Evolutionary conservation across 768 basidiomycete genomes (phyloP).

Genomic region (Kwoniella pini): DNA sequence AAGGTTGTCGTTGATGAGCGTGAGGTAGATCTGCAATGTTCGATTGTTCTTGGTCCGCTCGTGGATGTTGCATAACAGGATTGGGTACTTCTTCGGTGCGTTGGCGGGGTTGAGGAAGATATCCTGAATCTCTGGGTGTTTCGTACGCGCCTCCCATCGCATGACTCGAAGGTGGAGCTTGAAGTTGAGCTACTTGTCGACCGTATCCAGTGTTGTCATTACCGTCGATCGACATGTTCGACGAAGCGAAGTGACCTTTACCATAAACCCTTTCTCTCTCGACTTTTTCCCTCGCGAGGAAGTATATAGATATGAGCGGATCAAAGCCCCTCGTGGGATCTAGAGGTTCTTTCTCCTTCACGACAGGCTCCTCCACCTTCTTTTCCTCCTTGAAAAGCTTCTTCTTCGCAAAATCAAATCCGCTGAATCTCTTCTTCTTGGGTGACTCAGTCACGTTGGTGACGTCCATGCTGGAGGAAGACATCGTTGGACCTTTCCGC

Average conservation of each 20-base stretch:
- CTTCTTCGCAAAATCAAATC: slow-evolving; percentile 87
- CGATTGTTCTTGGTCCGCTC: slow-evolving; percentile 47
- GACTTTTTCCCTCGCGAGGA: slow-evolving; percentile 89
- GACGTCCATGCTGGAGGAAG: slow-evolving; percentile 34
- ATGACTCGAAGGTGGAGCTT: slow-evolving; percentile 55
- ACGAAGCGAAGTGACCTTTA: slow-evolving; percentile 87
- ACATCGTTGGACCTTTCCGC: slow-evolving; percentile 28
- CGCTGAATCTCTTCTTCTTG: slow-evolving; percentile 79
- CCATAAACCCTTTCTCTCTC: slow-evolving; percentile 94
- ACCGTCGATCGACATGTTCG: slow-evolving; percentile 63
- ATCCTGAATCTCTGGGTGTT: slow-evolving; percentile 60
- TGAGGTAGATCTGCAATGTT: slow-evolving; percentile 44
- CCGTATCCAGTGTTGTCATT: slow-evolving; percentile 28
- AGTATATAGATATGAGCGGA: slow-evolving; percentile 94
- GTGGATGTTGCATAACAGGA: slow-evolving; percentile 55
- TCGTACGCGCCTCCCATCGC: slow-evolving; percentile 65
- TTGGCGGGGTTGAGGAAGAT: slow-evolving; percentile 27
- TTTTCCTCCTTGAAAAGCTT: slow-evolving; percentile 67
- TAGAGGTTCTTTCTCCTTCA: slow-evolving; percentile 51
- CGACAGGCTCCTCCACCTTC: slow-evolving; percentile 38
- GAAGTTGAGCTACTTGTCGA: slow-evolving; percentile 50
- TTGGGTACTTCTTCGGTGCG: slow-evolving; percentile 42
- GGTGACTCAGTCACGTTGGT: slow-evolving; percentile 55
- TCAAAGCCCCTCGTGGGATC: slow-evolving; percentile 95
- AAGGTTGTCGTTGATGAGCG: slow-evolving; percentile 34